Conservation (phyloP, 257 asterid genomes). For the Fraxinus quadrangulata region DNA sequence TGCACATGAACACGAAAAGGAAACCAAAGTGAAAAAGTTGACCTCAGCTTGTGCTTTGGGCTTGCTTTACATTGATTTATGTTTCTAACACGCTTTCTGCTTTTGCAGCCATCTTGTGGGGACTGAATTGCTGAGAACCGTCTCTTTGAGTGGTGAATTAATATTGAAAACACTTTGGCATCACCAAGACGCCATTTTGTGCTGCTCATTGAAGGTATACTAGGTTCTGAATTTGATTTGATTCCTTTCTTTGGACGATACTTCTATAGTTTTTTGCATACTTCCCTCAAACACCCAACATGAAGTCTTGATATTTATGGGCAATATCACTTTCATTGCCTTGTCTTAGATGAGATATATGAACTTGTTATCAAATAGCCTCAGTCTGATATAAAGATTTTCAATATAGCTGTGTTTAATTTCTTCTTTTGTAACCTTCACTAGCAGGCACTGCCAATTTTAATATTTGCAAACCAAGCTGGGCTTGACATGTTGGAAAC, state of each 20-base stretch:
- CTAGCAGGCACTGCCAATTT: conserved; percentile 74
- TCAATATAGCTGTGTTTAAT: no score
- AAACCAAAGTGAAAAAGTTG: no score
- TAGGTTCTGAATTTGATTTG: conserved; percentile 3
- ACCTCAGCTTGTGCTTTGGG: no score
- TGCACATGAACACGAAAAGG: neutral
- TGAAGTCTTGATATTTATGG: neutral
- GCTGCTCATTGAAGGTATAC: conserved; percentile 91
- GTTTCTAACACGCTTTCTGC: conserved; percentile 9
- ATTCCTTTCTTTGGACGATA: neutral
- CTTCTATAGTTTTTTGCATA: neutral
- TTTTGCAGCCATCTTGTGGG: conserved; percentile 70
- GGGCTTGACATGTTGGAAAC: conserved; percentile 98
- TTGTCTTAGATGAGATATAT: neutral
- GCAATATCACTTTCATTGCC: neutral
- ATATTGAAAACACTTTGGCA: conserved; percentile 86
- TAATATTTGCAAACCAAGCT: conserved; percentile 85
- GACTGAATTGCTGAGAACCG: conserved; percentile 59
- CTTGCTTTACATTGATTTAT: neutral
- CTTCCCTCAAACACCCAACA: neutral
- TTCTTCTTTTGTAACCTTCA: neutral
- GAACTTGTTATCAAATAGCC: neutral
- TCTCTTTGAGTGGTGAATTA: conserved; percentile 54
- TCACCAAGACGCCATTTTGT: conserved; percentile 86
- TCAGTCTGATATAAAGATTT: no score